A percentile compares a stretch with the other conserved stretches of the same genome.
Evolutionary conservation across 208 protist species (phyloP).

Genomic region (Trypanosoma caninum): DNA sequence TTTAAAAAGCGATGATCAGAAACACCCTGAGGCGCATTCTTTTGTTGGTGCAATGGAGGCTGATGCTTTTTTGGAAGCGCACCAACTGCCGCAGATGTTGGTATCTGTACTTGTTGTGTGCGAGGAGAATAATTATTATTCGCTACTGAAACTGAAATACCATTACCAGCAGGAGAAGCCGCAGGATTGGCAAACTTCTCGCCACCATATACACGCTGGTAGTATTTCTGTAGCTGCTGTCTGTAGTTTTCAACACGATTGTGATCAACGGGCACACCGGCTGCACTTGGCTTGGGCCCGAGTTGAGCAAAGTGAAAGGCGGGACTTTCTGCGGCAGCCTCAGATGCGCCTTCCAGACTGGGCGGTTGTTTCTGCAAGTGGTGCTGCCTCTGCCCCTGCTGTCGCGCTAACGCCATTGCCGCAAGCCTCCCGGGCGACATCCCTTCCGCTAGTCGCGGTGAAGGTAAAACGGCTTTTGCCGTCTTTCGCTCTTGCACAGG

Average conservation of each 20-base stretch:
- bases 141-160: neutral
- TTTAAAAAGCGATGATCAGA: neutral
- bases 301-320: neutral
- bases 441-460: conserved; percentile 9
- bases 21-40: neutral
- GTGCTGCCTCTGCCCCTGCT: conserved; percentile 8
- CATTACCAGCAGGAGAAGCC: neutral
- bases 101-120: neutral
- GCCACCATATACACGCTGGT: neutral
- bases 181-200: neutral
- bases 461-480: neutral
- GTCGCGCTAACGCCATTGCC: conserved; percentile 61
- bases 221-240: conserved; percentile 13
- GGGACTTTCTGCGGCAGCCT: neutral
- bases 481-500: neutral
- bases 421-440: conserved; percentile 76
- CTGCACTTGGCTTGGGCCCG: conserved; percentile 17
- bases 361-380: neutral
- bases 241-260: conserved; percentile 24
- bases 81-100: conserved; percentile 3
- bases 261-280: conserved; percentile 4
- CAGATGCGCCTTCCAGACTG: neutral
- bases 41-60: conserved; percentile 10
- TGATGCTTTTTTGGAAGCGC: conserved; percentile 11
- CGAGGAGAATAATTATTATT: neutral